Conservation (phyloP, 2,329 filamentous ascomycete genomes). For the Venturia aucupariae region DNA sequence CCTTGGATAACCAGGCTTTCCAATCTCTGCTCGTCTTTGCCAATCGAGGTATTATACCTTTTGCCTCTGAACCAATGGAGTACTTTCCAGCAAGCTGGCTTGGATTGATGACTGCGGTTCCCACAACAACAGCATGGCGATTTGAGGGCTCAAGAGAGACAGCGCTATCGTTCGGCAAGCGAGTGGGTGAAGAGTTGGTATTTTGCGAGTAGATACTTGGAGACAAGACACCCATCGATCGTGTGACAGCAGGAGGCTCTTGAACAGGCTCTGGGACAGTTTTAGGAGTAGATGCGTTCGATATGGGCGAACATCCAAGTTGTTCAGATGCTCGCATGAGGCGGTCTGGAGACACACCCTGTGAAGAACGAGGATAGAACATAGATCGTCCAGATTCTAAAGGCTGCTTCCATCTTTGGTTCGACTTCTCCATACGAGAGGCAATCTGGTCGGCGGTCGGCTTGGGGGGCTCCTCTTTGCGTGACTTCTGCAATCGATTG, state of each 20-base stretch:
- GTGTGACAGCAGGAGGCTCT: not conserved
- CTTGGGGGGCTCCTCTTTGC: not conserved
- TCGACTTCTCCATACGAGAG: slow-evolving; percentile 28
- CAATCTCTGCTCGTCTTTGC: slow-evolving; percentile 33
- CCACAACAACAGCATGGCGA: slow-evolving; percentile 16
- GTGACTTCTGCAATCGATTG: slow-evolving; percentile 11
- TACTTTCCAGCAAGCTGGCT: slow-evolving; percentile 22
- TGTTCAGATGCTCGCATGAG: not conserved
- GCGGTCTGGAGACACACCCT: not conserved
- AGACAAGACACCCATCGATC: slow-evolving; percentile 24
- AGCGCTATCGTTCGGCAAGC: slow-evolving; percentile 28
- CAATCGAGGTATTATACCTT: slow-evolving; percentile 17
- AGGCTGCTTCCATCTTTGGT: slow-evolving; percentile 34
- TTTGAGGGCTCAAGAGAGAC: slow-evolving; percentile 19
- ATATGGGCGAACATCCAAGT: not conserved
- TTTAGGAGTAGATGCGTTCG: not conserved
- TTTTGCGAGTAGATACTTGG: slow-evolving; percentile 40
- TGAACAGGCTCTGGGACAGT: not conserved
- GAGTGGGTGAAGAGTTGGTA: slow-evolving; percentile 28
- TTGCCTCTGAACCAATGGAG: slow-evolving; percentile 16
- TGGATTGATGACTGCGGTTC: slow-evolving; percentile 34
- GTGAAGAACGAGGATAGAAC: slow-evolving; percentile 23
- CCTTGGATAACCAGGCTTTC: slow-evolving; percentile 38
- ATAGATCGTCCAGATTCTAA: slow-evolving; percentile 27
- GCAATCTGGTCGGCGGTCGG: slow-evolving; percentile 33